A percentile compares a stretch with the other conserved stretches of the same genome.
These are phyloP conservation scores for Achaetomiella virescens DNA, from an alignment of 495 filamentous ascomycete species.

Conservation along the genomic window DNA sequence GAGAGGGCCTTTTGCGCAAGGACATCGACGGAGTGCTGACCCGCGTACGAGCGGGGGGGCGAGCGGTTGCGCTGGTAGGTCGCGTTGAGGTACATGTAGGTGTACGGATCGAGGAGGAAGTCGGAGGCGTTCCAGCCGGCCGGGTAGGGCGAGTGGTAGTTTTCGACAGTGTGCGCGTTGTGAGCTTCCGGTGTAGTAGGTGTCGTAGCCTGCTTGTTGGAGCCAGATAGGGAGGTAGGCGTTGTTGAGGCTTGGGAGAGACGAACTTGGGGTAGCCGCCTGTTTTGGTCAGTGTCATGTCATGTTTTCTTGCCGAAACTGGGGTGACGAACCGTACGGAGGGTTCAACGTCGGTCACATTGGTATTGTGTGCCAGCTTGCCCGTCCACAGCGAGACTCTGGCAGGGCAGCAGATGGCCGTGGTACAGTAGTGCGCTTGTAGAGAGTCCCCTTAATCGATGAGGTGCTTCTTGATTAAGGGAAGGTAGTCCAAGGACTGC, in stretches of 20 bases:
- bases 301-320: not conserved
- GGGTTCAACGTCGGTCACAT: constrained; percentile 63
- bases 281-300: constrained; percentile 16
- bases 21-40: constrained; percentile 56
- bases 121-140: constrained; percentile 55
- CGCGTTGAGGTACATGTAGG: constrained; percentile 64
- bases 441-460: constrained; percentile 50
- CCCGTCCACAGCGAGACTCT: constrained; percentile 61
- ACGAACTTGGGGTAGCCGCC: constrained; percentile 69
- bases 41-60: constrained; percentile 51
- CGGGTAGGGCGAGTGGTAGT: constrained; percentile 52
- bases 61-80: constrained; percentile 57
- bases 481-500: constrained; percentile 53
- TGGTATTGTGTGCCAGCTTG: constrained; percentile 65
- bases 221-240: constrained; percentile 65
- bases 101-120: constrained; percentile 66
- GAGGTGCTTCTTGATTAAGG: constrained; percentile 47
- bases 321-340: constrained; percentile 44
- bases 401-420: constrained; percentile 59
- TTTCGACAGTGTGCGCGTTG: constrained; percentile 55
- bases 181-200: constrained; percentile 71
- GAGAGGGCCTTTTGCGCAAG: constrained; percentile 55
- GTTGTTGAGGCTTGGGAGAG: constrained; percentile 57
- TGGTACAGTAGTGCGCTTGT: constrained; percentile 57
- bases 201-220: constrained; percentile 62